Evolutionary conservation across 2,329 filamentous ascomycete genomes (phyloP), one percentile per base, ranked within the genome.

Genomic region (Fusarium lyarnte): DNA sequence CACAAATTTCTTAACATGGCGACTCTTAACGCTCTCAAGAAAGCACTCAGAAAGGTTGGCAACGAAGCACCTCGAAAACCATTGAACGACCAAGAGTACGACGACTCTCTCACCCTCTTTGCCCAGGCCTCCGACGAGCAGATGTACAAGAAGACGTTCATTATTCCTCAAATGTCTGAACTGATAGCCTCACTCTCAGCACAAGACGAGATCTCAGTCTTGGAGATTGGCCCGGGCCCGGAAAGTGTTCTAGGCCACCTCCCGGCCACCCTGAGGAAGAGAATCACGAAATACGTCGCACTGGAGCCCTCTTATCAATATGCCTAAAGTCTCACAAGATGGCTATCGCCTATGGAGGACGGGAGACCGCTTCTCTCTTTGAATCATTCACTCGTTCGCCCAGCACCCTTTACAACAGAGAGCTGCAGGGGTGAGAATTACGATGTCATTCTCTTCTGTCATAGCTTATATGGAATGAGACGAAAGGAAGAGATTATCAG

Each of bases 391-490:
- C 78, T 84, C 6, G 63, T 79, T 9, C 77, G 76, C 74, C 80
- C 53, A 73, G 46, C 59, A 10, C 78, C 82, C 14, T 89, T 89
- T 72, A 66, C 17, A 65, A 61, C 78, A n/a, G 62, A 83, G 12
- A 72, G 67, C 45, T 71, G 77, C 29, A 71, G n/a, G 2, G 72
- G 79, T 36, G 77, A 83, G 27, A 84, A 81, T 65, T 91, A 85
- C 73, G 85, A 91, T 69, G 17, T 90, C 43, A 77, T 91, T 23
- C 74, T 92, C 8, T 89, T 91, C 78, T 91, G 88, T 71, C 89
- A 91, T 76, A 90, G 89, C 80, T 85, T 91, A 85, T 90, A 91
- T 70, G 88, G 87, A 66, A 87, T 91, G 85, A 82, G 81, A 1
- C 82, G 83, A 5, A 87, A 88, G 70, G 73, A 69, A n/a, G 76